Percentiles rank a stretch among this genome's conserved stretches.
phyloP scores from a whole-genome alignment of 257 asterid species.

The Forsythia viridissima region DNA sequence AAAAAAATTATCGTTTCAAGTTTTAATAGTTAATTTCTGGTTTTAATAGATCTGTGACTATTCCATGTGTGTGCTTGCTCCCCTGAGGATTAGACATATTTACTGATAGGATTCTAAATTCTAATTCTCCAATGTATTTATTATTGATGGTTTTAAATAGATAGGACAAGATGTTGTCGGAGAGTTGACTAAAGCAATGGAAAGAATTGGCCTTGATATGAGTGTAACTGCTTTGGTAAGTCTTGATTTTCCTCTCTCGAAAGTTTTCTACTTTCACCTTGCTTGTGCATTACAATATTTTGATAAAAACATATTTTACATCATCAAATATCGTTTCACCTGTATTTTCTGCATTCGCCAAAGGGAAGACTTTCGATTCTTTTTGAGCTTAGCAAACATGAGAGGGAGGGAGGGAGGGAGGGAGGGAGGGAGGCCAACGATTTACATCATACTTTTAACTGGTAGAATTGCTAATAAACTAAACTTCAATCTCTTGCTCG shows the following conservation, averaged over 20 bases:
- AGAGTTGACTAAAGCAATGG: constrained; percentile 79
- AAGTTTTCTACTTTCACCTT: neutral
- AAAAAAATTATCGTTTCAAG: too few species aligned
- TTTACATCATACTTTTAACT: neutral
- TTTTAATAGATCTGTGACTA: neutral
- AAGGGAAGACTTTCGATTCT: neutral
- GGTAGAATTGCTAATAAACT: neutral
- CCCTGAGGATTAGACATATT: neutral
- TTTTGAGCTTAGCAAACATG: neutral
- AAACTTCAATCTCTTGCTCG: neutral
- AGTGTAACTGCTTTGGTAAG: constrained; percentile 84
- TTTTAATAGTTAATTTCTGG: neutral
- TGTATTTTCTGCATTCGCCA: neutral
- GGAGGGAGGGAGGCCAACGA: neutral
- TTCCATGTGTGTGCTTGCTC: neutral
- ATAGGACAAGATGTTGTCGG: constrained; percentile 84
- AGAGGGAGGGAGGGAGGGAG: too few species aligned
- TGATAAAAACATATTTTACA: neutral
- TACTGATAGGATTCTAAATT: neutral
- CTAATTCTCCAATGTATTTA: constrained; percentile 7
- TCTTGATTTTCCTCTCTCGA: neutral
- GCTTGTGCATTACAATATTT: neutral
- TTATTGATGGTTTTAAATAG: constrained; percentile 32
- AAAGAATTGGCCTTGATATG: constrained; percentile 77
- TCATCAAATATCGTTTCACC: neutral